Base-by-base conservation (phyloP, 2,329 filamentous ascomycete genomes). In the Trichoderma harzianum region DNA sequence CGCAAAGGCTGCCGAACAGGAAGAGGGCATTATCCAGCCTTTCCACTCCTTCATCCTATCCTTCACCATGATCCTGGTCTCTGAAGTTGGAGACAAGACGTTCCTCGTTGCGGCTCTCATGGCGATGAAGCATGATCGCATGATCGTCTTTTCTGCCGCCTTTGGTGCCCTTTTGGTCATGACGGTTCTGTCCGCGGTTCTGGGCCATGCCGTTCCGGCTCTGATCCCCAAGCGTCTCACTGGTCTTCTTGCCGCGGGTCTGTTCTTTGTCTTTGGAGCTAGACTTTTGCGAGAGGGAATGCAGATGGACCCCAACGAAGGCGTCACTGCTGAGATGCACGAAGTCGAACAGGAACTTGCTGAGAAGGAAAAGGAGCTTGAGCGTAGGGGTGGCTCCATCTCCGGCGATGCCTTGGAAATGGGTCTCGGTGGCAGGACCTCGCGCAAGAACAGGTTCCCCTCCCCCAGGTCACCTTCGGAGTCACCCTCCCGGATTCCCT, bases 61-160 rank as follows among this genome's bases (percentile, higher is more conserved):
- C 18, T 90, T 98, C 73, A 95, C 95, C 72, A 99, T 98, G 96
- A 99, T 99, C 77, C 85, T 98, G 74, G 92, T 98, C 77, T 98
- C 95, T 61, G 96, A 99, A 81, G 90, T 99, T 77, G 96, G 96
- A 74, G 96, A 99, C 88, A 99, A 99, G 84, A 99, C 96, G 0
- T 99, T 99, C 85, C 87, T 99, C 57, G 94, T 99, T 26, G 96
- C 96, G 7, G 95, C 95, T 8, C 89, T 99, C 21, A 99, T 99
- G 96, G 96, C 96, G 14, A 99, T 99, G 96, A 96, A 97, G 80
- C 95, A 99, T 78, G 92, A 96, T 74, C 92, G 96, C 67, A 85
- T 97, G 74, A 88, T 98, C 14, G 96, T 99, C 73, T 99, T 99
- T 83, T 93, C 93, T 2, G 94, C 96, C 8, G 96, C 96, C n/a